phyloP scores from a whole-genome alignment of 768 basidiomycete genomes.

The Tylopilus plumbeoviolaceoides region DNA sequence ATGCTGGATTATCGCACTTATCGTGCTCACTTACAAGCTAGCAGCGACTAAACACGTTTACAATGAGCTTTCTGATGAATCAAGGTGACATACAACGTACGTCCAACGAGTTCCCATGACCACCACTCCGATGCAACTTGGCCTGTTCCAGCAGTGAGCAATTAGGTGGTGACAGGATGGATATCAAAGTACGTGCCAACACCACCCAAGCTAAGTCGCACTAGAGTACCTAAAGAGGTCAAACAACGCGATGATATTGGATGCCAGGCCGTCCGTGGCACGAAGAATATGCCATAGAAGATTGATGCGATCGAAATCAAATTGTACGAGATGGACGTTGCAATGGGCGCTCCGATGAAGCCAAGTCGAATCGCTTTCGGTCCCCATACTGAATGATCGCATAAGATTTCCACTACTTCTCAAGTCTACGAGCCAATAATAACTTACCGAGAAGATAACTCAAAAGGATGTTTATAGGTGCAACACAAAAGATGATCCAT shows the following conservation, averaged over 20 bases:
- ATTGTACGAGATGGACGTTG: slow-evolving; percentile 85
- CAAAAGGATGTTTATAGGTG: slow-evolving; percentile 80
- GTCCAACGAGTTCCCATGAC: slow-evolving; percentile 87
- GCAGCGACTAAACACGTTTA: slow-evolving; percentile 40
- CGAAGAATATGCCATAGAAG: slow-evolving; percentile 58
- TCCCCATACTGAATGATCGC: slow-evolving; percentile 78
- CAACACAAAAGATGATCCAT: slow-evolving; percentile 72
- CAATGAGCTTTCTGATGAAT: neutral
- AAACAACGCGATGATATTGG: slow-evolving; percentile 67
- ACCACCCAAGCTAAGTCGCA: slow-evolving; percentile 77
- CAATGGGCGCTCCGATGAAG: slow-evolving; percentile 89
- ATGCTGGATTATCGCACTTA: neutral
- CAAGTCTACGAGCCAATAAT: no score
- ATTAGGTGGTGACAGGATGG: neutral
- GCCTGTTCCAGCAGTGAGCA: slow-evolving; percentile 31
- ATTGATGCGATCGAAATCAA: slow-evolving; percentile 62
- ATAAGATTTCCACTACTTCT: neutral
- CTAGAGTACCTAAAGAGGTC: slow-evolving; percentile 60
- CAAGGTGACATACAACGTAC: slow-evolving; percentile 13
- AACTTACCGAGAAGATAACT: slow-evolving; percentile 73
- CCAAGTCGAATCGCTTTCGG: slow-evolving; percentile 78
- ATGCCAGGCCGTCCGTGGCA: slow-evolving; percentile 78
- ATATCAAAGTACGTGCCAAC: slow-evolving; percentile 43
- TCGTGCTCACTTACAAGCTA: slow-evolving; percentile 39
- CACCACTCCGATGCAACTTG: slow-evolving; percentile 94